Percentiles rank a stretch among this genome's conserved stretches.
Conservation (phyloP, 257 asterid genomes). For the Gardenia jasminoides region DNA sequence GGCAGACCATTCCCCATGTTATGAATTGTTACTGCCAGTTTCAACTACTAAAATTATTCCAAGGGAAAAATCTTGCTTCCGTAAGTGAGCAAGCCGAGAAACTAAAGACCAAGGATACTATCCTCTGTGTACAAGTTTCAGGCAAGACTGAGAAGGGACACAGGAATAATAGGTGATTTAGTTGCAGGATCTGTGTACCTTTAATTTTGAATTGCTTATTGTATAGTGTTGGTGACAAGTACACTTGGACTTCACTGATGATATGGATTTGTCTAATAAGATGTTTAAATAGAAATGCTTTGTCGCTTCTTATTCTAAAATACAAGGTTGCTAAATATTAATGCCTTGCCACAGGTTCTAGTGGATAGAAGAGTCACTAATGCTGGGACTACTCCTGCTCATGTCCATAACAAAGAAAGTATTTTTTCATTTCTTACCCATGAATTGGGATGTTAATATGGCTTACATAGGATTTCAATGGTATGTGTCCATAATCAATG, state of each 20-base stretch:
- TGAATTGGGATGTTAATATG: not conserved
- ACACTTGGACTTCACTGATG: not conserved
- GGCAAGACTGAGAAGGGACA: not conserved
- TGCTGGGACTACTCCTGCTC: slow-evolving; percentile 48
- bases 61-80: not conserved
- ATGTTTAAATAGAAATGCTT: not conserved
- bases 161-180: not conserved
- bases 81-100: not conserved
- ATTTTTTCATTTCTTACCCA: slow-evolving; percentile 1
- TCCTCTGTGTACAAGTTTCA: not conserved
- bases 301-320: slow-evolving; percentile 17
- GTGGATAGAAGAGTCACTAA: slow-evolving; percentile 48
- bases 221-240: not conserved
- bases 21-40: not conserved
- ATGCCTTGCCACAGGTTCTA: slow-evolving; percentile 51
- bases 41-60: not conserved
- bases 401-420: slow-evolving; percentile 60
- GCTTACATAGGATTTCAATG: not conserved
- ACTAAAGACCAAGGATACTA: not conserved
- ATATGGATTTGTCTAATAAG: not conserved
- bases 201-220: not conserved
- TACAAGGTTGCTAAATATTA: not conserved
- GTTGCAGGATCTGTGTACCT: not conserved
- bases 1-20: not conserved
- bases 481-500: not conserved